Base-by-base conservation (phyloP, 371 early-diverging fungal species). In the Nosema muscidifuracis region DNA sequence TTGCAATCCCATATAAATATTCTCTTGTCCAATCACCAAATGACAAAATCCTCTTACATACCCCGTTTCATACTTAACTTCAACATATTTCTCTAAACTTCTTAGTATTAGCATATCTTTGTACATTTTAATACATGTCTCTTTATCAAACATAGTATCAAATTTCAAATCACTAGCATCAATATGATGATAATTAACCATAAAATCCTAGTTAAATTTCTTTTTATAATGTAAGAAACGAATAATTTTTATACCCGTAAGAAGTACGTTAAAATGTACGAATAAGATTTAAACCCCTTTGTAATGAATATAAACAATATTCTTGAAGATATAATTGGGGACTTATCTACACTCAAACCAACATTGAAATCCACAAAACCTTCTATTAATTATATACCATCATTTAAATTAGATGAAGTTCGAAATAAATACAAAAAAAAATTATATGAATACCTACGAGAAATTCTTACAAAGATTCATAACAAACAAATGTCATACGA, bases 11-110 rank as follows among this genome's bases (percentile, higher is more conserved):
- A 92, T 89, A 40, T 94, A 88, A 56, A 96, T 90, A 68, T 93
- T 94, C 86, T 97, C 98, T 87, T 97, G 95, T 66, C 98, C 98
- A 76, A 91, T 93, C 81, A 90, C 90, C 86, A 97, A 86, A 84
- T 97, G 98, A 85, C 96, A 95, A 88, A 97, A 97, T 69, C 98
- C 98, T 71, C 94, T 88, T 73, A 95, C 94, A 83, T 91, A 83
- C 85, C 92, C 92, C 73, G 88, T 87, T 86, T 95, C 93, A 89
- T 95, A 95, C 38, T 73, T 44, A 20, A 44, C 61, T 18, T 66
- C 40, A 34, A 77, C 62, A 30, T 55, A 30, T 50, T 68, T 36
- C 44, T 81, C 81, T 67, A 79, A 62, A 34, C 44, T 22, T 16
- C 80, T 12, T 12, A 81, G 78, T 26, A 56, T 61, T 18, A 72